Base-by-base conservation (phyloP, 148 eudicot genomes). In the Chenopodium suecicum region DNA sequence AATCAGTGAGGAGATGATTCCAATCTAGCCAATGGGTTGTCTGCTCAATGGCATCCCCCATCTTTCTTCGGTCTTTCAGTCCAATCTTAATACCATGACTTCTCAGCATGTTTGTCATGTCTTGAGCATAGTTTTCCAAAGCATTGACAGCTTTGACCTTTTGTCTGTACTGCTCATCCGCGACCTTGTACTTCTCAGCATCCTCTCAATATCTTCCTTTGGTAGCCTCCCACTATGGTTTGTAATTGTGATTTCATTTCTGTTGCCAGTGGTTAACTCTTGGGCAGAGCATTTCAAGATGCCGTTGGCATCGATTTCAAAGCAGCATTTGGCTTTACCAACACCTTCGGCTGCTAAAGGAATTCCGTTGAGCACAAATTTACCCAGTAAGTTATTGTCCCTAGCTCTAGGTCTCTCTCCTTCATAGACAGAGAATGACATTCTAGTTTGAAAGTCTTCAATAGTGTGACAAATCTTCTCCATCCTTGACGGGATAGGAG, bases 151-250 rank as follows among this genome's bases (percentile, higher is more conserved):
- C 69, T n/a, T 31, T 34, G 7, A 67, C 60, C 73, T 65, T 66
- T 54, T 25, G 32, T 41, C 56, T 5, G 11, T 56, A 20, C 32
- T 66, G 34, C 69, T n/a, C 70, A 58, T 80, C 82, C 2, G 34
- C 77, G 16, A 23, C 22, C 73, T n/a, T 66, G 77, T 58, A 72
- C 19, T 72, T 60, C 46, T 20, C 9, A 70, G 2, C 67, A 81
- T 73, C 62, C 56, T 81, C 4, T 65, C 65, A 1, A 79, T 31
- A 44, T 79, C 82, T 23, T 2, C 82, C 75, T 32, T 79, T 22
- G 76, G 32, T 2, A 79, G 71, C 25, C 58, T n/a, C 22, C 82
- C 82, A 37, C 82, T 79, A 22, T 79, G 81, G 9, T 79, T 9
- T 9, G 41, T 80, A 66, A 80, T 80, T 9, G 77, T 58, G 7